These are phyloP conservation scores for Brettanomyces naardenensis DNA, from an alignment of 805 yeast species.

Conservation along the genomic window DNA sequence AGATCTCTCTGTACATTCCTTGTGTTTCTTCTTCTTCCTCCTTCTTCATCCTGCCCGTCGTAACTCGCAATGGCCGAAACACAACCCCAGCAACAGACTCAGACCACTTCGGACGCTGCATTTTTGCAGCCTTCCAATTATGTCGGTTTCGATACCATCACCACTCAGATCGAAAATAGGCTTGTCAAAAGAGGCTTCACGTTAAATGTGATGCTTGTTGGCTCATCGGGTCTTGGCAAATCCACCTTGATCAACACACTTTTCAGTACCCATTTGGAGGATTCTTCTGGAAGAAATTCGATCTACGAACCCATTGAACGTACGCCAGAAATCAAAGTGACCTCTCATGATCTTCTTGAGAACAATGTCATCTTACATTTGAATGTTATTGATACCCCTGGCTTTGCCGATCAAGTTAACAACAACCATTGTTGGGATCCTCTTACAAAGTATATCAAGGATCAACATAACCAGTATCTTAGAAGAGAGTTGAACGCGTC, in stretches of 20 bases:
- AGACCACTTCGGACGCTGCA: conserved; percentile 7
- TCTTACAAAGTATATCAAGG: conserved; percentile 86
- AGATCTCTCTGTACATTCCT: too few species aligned
- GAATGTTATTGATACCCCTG: conserved; percentile 94
- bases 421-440: conserved; percentile 98
- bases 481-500: conserved; percentile 93
- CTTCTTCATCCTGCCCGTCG: too few species aligned
- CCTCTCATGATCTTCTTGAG: conserved; percentile 66
- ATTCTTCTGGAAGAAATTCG: conserved; percentile 62
- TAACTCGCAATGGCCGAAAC: conserved; percentile 10
- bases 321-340: conserved; percentile 77
- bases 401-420: conserved; percentile 94
- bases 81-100: conserved; percentile 6
- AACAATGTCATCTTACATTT: conserved; percentile 81
- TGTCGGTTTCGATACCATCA: conserved; percentile 96
- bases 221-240: conserved; percentile 90
- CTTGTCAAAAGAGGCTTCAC: conserved; percentile 89
- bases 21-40: too few species aligned
- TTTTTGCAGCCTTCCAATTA: conserved; percentile 55
- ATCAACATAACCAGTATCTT: conserved; percentile 84
- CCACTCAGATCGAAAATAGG: conserved; percentile 89
- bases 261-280: conserved; percentile 74
- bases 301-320: conserved; percentile 69
- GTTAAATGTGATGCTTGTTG: conserved; percentile 91
- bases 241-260: conserved; percentile 86